Base-by-base conservation (phyloP, 495 filamentous ascomycete species). In the Podospora didyma region DNA sequence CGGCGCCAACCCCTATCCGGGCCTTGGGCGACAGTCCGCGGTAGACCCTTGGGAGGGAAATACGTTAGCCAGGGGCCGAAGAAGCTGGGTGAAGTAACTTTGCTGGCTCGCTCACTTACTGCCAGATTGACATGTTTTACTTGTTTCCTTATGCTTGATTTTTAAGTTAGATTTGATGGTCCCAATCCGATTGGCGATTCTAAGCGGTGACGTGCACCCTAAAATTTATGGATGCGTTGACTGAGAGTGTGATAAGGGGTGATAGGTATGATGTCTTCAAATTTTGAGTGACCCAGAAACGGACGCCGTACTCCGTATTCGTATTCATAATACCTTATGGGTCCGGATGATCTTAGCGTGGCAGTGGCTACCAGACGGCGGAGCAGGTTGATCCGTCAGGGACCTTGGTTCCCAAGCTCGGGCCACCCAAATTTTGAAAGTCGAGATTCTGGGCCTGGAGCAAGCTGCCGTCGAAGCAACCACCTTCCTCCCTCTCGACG, bases 1-100 rank as follows among this genome's bases (percentile, higher is more conserved):
- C 71, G n/a, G 66, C 59, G 44, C 77, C 75, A 48, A 78, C 59
- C 45, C 64, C 70, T 24, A 73, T 49, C 49, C 68, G 70, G 39
- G 69, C 51, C 47, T 61, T 69, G 16, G 69, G 63, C 11, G 72
- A 64, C 20, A 79, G 70, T 52, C 68, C 69, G 44, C 59, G 68
- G 60, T 73, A 78, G 56, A 59, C 61, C 72, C 22, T 56, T 49
- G 39, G 53, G 47, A 7, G 26, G 34, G 37, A n/a, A n/a, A n/a
- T n/a, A 31, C 26, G 26, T 31, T 31, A 31, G 26, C 26, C 9
- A 9, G 9, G 26, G 26, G 3, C 4, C n/a, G 39, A 12, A 14
- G 12, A 42, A 42, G 46, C n/a, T n/a, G n/a, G n/a, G 37, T 47
- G 28, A 17, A 17, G 12, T 2, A 35, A 22, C 17, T 16, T 21